Percentiles rank a stretch among this genome's conserved stretches.
phyloP scores from a whole-genome alignment of 768 basidiomycete species.

The Pleurotus djamor region DNA sequence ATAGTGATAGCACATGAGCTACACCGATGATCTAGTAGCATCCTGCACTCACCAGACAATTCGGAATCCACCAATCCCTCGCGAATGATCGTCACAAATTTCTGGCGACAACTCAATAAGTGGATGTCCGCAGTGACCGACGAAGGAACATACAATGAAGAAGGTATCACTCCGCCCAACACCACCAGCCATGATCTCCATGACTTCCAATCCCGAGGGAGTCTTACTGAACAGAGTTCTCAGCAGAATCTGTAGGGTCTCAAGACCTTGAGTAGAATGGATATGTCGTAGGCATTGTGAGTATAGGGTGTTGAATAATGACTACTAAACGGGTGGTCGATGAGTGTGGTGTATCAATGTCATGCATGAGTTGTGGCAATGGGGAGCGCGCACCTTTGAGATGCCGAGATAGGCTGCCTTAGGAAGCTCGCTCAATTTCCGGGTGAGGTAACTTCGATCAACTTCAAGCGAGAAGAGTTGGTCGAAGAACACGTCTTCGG shows the following conservation, averaged over 20 bases:
- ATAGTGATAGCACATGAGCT: conserved; percentile 8
- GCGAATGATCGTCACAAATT: conserved; percentile 45
- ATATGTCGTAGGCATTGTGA: conserved; percentile 39
- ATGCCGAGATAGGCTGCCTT: conserved; percentile 48
- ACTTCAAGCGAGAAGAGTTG: conserved; percentile 51
- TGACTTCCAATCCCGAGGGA: conserved; percentile 68
- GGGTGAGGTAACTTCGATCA: conserved; percentile 42
- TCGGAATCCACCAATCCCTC: conserved; percentile 40
- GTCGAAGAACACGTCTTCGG: conserved; percentile 47
- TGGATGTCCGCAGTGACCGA: no score
- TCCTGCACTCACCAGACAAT: conserved; percentile 35
- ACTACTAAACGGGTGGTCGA: conserved; percentile 37
- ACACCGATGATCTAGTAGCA: no score
- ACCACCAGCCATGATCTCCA: conserved; percentile 66
- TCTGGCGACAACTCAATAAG: conserved; percentile 25
- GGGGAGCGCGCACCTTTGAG: conserved; percentile 45
- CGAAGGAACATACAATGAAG: conserved; percentile 41
- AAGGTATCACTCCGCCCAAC: conserved; percentile 54
- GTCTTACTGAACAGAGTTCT: conserved; percentile 54
- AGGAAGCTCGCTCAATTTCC: conserved; percentile 33
- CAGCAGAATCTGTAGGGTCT: conserved; percentile 46
- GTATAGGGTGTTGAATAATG: conserved; percentile 48
- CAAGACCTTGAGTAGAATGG: conserved; percentile 42
- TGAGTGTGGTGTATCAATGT: background rate
- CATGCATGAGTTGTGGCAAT: conserved; percentile 1